Evolutionary conservation across 768 basidiomycete genomes (phyloP).

Genomic region (Tephrocybe rancida): DNA sequence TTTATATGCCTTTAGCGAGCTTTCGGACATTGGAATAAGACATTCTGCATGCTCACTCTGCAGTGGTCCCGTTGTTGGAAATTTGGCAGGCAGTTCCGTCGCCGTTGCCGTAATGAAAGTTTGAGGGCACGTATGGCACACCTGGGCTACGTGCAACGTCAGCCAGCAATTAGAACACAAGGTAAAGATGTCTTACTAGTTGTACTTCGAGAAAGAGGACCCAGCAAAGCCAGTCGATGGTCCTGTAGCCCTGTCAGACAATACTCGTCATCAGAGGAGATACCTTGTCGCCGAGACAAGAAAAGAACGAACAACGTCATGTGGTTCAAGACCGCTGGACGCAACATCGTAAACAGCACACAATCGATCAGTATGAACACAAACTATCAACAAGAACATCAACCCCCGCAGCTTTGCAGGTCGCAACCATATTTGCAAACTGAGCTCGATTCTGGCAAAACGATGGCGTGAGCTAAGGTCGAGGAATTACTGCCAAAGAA

Average conservation of each 20-base stretch:
- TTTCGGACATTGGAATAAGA: background rate
- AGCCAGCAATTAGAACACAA: background rate
- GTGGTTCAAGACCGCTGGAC: no score
- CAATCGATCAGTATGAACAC: constrained; percentile 1
- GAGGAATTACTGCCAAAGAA: no score
- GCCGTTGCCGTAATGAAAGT: constrained; percentile 8
- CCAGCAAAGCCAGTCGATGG: constrained; percentile 38
- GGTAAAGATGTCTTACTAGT: background rate
- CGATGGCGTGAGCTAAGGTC: constrained; percentile 41
- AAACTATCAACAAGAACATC: constrained; percentile 49
- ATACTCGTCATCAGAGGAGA: constrained; percentile 25
- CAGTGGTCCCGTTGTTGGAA: background rate
- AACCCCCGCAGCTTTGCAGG: constrained; percentile 58
- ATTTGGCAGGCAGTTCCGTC: constrained; percentile 7
- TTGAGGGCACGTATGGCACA: constrained; percentile 17
- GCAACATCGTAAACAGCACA: no score
- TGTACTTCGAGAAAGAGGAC: background rate
- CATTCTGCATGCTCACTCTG: background rate
- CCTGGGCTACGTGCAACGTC: constrained; percentile 15
- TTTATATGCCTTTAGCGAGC: no score
- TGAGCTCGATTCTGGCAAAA: constrained; percentile 13
- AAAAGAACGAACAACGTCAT: no score
- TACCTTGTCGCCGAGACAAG: background rate
- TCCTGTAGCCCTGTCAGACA: constrained; percentile 66
- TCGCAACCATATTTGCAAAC: constrained; percentile 40